phyloP scores from a whole-genome alignment of 805 yeast genomes.

The Brettanomyces bruxellensis region DNA sequence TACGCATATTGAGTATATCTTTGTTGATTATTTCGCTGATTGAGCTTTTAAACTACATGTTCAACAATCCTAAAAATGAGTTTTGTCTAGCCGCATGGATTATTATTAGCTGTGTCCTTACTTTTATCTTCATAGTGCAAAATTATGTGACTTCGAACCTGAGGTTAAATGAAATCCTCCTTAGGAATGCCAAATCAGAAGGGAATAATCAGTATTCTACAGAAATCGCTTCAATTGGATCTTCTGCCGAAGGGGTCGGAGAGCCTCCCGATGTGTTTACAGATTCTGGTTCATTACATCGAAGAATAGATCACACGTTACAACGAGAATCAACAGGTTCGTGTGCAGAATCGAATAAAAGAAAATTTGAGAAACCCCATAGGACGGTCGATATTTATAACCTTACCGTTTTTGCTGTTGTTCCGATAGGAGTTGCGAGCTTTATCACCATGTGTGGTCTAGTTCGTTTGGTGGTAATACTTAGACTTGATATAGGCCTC shows the following conservation, averaged over 20 bases:
- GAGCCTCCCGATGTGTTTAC: not conserved
- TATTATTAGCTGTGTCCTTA: slow-evolving; percentile 73
- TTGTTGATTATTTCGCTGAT: slow-evolving; percentile 63
- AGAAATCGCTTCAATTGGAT: not conserved
- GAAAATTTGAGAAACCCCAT: slow-evolving; percentile 26
- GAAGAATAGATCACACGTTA: not conserved
- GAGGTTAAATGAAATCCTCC: slow-evolving; percentile 24
- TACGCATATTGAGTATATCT: slow-evolving; percentile 79
- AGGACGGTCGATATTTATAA: slow-evolving; percentile 81
- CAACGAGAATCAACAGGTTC: not conserved
- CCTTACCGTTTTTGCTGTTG: slow-evolving; percentile 91
- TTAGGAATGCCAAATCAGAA: not conserved
- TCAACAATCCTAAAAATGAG: slow-evolving; percentile 51
- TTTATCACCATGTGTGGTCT: slow-evolving; percentile 86
- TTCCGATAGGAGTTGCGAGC: slow-evolving; percentile 94
- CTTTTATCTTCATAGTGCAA: slow-evolving; percentile 74
- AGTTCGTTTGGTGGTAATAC: slow-evolving; percentile 62
- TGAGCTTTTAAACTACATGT: slow-evolving; percentile 54
- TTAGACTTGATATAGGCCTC: slow-evolving; percentile 51
- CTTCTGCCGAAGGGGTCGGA: not conserved
- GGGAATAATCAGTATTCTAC: not conserved
- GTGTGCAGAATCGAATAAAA: slow-evolving; percentile 1
- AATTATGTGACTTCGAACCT: slow-evolving; percentile 79
- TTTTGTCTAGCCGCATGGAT: slow-evolving; percentile 89
- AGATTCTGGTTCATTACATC: not conserved